Conservation (phyloP, 2,329 filamentous ascomycete genomes). For the Claviceps purpurea region DNA sequence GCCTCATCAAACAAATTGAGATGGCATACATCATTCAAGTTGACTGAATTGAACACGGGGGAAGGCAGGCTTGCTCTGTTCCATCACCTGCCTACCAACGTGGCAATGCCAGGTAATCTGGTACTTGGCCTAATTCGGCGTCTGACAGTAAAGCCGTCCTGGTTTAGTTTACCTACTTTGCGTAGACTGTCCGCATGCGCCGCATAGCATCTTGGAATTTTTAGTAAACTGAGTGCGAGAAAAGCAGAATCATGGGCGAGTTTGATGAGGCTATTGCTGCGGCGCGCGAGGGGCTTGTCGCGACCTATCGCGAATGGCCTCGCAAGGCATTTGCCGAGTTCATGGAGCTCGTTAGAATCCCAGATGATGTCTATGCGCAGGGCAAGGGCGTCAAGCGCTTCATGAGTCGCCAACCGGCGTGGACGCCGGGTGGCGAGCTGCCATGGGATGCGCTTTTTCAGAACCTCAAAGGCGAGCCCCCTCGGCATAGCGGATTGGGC, state of each 20-base stretch:
- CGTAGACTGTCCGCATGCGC: neutral
- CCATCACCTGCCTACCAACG: neutral
- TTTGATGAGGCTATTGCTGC: conserved; percentile 1
- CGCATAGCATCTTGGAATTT: neutral
- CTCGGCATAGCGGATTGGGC: conserved; percentile 8
- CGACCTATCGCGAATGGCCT: conserved; percentile 2
- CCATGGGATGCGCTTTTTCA: conserved; percentile 14
- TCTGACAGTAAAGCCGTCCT: neutral
- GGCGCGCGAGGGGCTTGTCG: neutral
- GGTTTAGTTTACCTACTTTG: neutral
- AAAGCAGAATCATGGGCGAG: conserved; percentile 1
- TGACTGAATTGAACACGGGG: neutral
- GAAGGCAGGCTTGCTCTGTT: neutral
- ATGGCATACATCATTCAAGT: neutral
- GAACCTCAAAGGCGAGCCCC: conserved; percentile 6
- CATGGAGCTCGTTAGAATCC: conserved; percentile 15
- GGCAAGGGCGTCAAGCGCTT: conserved; percentile 11
- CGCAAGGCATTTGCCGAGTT: conserved; percentile 18
- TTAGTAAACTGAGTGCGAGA: neutral
- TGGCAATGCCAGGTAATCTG: neutral
- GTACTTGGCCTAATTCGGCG: neutral
- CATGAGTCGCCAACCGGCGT: conserved; percentile 20
- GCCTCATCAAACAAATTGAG: neutral
- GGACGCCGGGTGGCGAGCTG: conserved; percentile 19
- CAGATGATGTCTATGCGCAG: conserved; percentile 5